Percentiles rank a stretch among this genome's conserved stretches.
These are phyloP conservation scores for Xylaria castorea DNA, from an alignment of 495 filamentous ascomycete genomes.

Conservation along the genomic window DNA sequence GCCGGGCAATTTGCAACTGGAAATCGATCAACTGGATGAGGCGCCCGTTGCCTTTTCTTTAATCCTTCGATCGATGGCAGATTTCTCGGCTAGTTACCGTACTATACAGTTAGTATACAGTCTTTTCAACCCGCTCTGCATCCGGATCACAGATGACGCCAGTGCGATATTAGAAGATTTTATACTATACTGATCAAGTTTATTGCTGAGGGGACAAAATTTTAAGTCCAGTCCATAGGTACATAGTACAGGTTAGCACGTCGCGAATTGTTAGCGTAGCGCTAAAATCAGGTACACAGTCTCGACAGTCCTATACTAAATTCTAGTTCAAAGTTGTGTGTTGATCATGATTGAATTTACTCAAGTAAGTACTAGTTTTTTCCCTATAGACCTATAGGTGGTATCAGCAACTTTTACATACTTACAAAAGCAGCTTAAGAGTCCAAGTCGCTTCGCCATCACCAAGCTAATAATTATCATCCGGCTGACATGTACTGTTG, in stretches of 20 bases:
- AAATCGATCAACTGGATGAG: conserved; percentile 13
- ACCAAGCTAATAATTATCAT: not conserved
- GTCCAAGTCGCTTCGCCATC: not conserved
- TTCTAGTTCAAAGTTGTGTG: not conserved
- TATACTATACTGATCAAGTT: not conserved
- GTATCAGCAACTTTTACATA: too few relatives aligned
- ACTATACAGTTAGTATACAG: too few relatives aligned
- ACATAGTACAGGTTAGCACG: not conserved
- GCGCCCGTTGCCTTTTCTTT: not conserved
- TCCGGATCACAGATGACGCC: not conserved
- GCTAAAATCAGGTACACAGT: conserved; percentile 1
- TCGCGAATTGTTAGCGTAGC: not conserved
- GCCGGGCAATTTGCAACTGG: conserved; percentile 20
- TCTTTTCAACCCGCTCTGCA: not conserved
- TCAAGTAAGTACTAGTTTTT: conserved; percentile 1
- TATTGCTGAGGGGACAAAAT: not conserved
- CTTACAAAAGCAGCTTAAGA: not conserved
- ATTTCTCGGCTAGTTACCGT: conserved; percentile 1
- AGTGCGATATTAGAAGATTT: not conserved
- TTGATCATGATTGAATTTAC: not conserved
- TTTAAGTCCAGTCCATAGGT: not conserved
- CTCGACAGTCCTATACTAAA: not conserved
- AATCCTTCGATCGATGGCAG: not conserved
- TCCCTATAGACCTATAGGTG: not conserved
- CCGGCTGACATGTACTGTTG: not conserved